phyloP scores from a whole-genome alignment of 768 basidiomycete genomes.

The Pisolithus microcarpus region DNA sequence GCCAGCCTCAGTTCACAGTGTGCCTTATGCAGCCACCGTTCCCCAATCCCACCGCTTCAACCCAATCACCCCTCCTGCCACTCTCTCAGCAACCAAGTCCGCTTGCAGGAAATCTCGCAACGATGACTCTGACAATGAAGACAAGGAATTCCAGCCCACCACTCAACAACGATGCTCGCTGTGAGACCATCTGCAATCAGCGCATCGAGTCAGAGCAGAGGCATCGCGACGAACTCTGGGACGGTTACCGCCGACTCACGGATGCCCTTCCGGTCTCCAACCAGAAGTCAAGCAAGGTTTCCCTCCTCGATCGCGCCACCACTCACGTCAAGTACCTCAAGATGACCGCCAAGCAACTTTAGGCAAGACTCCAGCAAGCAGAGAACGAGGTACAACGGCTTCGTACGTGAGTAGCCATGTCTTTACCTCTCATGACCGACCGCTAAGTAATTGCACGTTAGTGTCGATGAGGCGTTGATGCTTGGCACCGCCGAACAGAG shows the following conservation, averaged over 20 bases:
- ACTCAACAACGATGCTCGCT: slow-evolving; percentile 58
- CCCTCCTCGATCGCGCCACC: slow-evolving; percentile 80
- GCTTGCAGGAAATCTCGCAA: slow-evolving; percentile 42
- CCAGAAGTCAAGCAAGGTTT: slow-evolving; percentile 91
- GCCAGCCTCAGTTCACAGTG: slow-evolving; percentile 39
- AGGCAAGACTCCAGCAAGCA: slow-evolving; percentile 68
- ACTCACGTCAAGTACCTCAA: slow-evolving; percentile 85
- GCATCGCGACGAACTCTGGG: slow-evolving; percentile 85
- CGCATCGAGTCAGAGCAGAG: slow-evolving; percentile 93
- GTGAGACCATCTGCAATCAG: slow-evolving; percentile 85
- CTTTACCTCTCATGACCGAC: background rate
- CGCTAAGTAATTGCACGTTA: slow-evolving; percentile 11
- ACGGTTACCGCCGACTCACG: slow-evolving; percentile 86
- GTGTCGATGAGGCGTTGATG: slow-evolving; percentile 86
- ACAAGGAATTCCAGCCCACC: slow-evolving; percentile 66
- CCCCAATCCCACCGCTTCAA: slow-evolving; percentile 76
- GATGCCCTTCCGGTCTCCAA: slow-evolving; percentile 83
- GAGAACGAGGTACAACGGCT: slow-evolving; percentile 78
- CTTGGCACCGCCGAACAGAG: slow-evolving; percentile 73
- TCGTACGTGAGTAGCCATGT: slow-evolving; percentile 38
- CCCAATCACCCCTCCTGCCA: slow-evolving; percentile 51
- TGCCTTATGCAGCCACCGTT: slow-evolving; percentile 49
- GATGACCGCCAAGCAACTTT: slow-evolving; percentile 66
- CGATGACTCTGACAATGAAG: slow-evolving; percentile 66
- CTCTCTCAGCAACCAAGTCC: slow-evolving; percentile 47